Conservation (phyloP, 352 stramenopile genomes). For the Phytophthora kernoviae region DNA sequence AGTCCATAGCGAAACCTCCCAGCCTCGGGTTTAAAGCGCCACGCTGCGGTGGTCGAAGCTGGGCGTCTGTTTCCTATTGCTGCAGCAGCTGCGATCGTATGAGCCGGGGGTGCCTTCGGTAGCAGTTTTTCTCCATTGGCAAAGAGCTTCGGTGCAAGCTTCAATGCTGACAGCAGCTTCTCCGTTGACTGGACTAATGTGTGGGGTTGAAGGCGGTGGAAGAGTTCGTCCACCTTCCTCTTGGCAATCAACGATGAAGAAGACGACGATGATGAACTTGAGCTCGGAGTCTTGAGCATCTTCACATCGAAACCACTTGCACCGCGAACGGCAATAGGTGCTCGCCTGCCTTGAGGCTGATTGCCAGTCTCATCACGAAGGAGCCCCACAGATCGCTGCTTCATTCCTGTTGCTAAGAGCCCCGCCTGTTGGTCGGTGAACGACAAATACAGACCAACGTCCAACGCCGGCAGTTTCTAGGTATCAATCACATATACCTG, state of each 20-base stretch:
- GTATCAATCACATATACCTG: no score
- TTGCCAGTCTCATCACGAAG: conserved; percentile 8
- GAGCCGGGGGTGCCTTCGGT: conserved; percentile 15
- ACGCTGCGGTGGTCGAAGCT: conserved; percentile 5
- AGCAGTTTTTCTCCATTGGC: conserved; percentile 47
- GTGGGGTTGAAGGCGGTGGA: conserved; percentile 58
- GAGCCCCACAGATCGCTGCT: conserved; percentile 16
- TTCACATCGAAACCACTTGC: background rate
- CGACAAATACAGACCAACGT: no score
- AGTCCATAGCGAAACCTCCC: conserved; percentile 44
- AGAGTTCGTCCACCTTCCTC: conserved; percentile 53
- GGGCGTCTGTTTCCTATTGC: conserved; percentile 7
- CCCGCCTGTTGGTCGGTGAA: no score
- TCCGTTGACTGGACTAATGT: conserved; percentile 61
- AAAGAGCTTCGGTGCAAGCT: conserved; percentile 33
- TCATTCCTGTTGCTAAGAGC: background rate
- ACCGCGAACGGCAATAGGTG: background rate
- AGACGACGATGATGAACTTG: conserved; percentile 5
- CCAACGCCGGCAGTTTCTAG: no score
- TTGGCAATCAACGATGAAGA: conserved; percentile 12
- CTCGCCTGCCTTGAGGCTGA: background rate
- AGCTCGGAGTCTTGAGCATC: conserved; percentile 2
- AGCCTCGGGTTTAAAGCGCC: conserved; percentile 27
- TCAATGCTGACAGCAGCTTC: conserved; percentile 38
- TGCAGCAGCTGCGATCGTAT: conserved; percentile 19